phyloP scores from a whole-genome alignment of 305 asterid genomes.

The Ilex paraguariensis region DNA sequence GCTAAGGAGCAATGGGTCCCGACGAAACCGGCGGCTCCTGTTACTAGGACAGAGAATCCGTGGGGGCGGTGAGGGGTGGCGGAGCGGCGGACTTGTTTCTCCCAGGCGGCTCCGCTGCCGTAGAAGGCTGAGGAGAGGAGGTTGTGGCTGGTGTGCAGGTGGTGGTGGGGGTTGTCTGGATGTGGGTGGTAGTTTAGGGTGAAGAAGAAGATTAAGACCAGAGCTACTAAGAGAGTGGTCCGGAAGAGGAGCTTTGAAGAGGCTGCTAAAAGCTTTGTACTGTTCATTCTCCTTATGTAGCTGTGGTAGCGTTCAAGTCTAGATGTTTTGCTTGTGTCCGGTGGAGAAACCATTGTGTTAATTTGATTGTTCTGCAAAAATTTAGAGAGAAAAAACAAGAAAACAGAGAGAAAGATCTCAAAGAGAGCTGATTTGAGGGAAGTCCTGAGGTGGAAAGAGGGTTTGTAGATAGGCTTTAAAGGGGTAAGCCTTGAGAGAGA shows the following conservation, averaged over 20 bases:
- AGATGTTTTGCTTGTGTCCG: constrained; percentile 57
- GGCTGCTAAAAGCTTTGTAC: constrained; percentile 73
- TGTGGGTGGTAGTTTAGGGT: constrained; percentile 66
- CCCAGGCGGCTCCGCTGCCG: constrained; percentile 70
- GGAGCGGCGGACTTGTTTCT: constrained; percentile 74
- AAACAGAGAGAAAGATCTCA: neutral
- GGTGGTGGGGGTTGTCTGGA: constrained; percentile 24
- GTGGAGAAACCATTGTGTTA: constrained; percentile 30
- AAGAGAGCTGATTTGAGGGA: neutral
- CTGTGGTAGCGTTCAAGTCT: constrained; percentile 83
- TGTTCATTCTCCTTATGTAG: constrained; percentile 76
- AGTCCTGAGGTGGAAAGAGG: constrained; percentile 32
- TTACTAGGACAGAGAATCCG: constrained; percentile 71
- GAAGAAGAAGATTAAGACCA: constrained; percentile 68
- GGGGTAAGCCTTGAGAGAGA: constrained; percentile 5
- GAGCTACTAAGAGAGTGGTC: constrained; percentile 62
- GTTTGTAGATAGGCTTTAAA: constrained; percentile 39
- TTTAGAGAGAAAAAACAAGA: too few species aligned
- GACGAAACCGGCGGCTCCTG: constrained; percentile 89
- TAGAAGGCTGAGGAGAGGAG: constrained; percentile 70
- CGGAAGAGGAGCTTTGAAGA: constrained; percentile 85
- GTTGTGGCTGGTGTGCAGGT: constrained; percentile 42
- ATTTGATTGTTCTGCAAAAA: constrained; percentile 40
- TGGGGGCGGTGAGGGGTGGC: constrained; percentile 72
- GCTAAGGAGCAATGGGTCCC: constrained; percentile 81